phyloP scores from a whole-genome alignment of 2,329 filamentous ascomycete species.

The Sclerotinia sclerotiorum region DNA sequence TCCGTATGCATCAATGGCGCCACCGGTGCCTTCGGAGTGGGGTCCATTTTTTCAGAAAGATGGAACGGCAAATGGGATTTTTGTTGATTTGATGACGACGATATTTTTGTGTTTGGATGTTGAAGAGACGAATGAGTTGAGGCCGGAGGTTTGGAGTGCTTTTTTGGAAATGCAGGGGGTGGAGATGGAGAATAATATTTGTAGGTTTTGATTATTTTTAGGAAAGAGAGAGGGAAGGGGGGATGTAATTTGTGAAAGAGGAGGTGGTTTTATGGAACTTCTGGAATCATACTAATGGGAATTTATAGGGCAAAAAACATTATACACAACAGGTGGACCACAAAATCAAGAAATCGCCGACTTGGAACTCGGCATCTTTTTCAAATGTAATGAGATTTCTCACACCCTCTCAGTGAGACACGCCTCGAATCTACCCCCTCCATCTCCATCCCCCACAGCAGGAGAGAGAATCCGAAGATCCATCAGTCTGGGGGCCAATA shows the following conservation, averaged over 20 bases:
- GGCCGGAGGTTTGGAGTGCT: slow-evolving; percentile 31
- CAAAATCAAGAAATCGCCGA: slow-evolving; percentile 33
- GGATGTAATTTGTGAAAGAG: too few species aligned
- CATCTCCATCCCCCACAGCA: slow-evolving; percentile 21
- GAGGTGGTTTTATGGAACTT: background rate
- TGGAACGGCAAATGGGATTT: slow-evolving; percentile 29
- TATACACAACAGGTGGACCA: slow-evolving; percentile 25
- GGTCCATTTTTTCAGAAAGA: slow-evolving; percentile 31
- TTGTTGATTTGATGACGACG: slow-evolving; percentile 34
- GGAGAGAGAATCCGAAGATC: slow-evolving; percentile 27
- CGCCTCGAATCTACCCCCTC: slow-evolving; percentile 3
- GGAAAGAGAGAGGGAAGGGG: too few species aligned
- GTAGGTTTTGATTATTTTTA: slow-evolving; percentile 27
- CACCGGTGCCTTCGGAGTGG: slow-evolving; percentile 29
- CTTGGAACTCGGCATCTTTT: slow-evolving; percentile 33
- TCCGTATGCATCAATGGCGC: slow-evolving; percentile 7
- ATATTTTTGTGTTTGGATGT: slow-evolving; percentile 33
- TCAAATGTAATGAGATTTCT: slow-evolving; percentile 28
- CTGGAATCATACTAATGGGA: background rate
- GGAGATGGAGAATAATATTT: slow-evolving; percentile 28
- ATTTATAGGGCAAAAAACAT: slow-evolving; percentile 30
- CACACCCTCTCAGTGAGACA: slow-evolving; percentile 26
- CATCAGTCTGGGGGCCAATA: slow-evolving; percentile 32
- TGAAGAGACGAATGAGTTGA: slow-evolving; percentile 31
- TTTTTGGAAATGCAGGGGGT: slow-evolving; percentile 34